Evolutionary conservation across 495 filamentous ascomycete genomes (phyloP).

Genomic region (Staphylotrichum longicolle): DNA sequence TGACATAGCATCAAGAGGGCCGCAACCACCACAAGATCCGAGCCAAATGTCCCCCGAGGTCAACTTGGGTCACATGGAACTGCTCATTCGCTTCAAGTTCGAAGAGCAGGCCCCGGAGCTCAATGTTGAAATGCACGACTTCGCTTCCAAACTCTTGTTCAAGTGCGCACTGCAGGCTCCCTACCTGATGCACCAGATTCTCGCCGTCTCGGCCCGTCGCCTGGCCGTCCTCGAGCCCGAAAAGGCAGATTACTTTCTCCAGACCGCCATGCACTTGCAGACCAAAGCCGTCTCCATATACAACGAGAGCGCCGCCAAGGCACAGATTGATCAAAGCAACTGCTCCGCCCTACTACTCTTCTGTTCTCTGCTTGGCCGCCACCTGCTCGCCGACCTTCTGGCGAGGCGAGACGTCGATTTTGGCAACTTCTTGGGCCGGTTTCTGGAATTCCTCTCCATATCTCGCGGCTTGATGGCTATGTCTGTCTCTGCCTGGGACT

Average conservation of each 20-base stretch:
- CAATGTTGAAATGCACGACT: conserved; percentile 23
- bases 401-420: conserved; percentile 29
- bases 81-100: conserved; percentile 35
- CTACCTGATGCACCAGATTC: conserved; percentile 38
- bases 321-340: conserved; percentile 34
- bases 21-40: not conserved
- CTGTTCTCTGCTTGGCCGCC: conserved; percentile 36
- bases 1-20: conserved; percentile 1
- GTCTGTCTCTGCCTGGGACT: conserved; percentile 33
- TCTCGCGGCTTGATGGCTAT: conserved; percentile 37
- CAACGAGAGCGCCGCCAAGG: conserved; percentile 31
- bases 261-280: conserved; percentile 35
- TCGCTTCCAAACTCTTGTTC: conserved; percentile 18
- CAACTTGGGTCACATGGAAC: conserved; percentile 41
- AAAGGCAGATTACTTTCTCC: conserved; percentile 26
- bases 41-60: conserved; percentile 23
- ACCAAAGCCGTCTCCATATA: conserved; percentile 40
- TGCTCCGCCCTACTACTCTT: conserved; percentile 39
- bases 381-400: conserved; percentile 38
- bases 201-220: conserved; percentile 38
- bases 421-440: conserved; percentile 34
- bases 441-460: conserved; percentile 32
- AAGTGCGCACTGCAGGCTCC: conserved; percentile 31
- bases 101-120: conserved; percentile 31
- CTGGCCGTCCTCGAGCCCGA: conserved; percentile 31